Evolutionary conservation across 2,329 filamentous ascomycete genomes (phyloP).

Genomic region (Scortechinia acanthostroma): DNA sequence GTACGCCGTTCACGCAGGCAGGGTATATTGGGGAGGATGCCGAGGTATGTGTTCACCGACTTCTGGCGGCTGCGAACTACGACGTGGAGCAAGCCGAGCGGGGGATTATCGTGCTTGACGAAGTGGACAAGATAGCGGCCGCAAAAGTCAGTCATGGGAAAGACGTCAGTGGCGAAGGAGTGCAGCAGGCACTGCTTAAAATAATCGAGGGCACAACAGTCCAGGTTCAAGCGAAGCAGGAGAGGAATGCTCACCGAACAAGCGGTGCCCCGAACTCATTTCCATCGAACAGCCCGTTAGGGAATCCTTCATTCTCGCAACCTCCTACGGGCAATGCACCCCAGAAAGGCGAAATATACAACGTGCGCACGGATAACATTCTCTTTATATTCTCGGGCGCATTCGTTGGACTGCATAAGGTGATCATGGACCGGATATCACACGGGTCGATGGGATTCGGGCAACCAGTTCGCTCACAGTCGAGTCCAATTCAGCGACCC

Average conservation of each 20-base stretch:
- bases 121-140: slow-evolving; percentile 65
- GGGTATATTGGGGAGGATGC: slow-evolving; percentile 69
- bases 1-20: slow-evolving; percentile 39
- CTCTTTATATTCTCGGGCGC: slow-evolving; percentile 65
- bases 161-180: slow-evolving; percentile 63
- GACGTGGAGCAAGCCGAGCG: slow-evolving; percentile 27
- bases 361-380: slow-evolving; percentile 55
- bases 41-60: slow-evolving; percentile 57
- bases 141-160: slow-evolving; percentile 60
- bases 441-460: slow-evolving; percentile 64
- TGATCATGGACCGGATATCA: slow-evolving; percentile 57
- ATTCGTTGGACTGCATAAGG: slow-evolving; percentile 55
- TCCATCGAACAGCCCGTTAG: slow-evolving; percentile 7
- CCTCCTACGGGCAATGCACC: slow-evolving; percentile 5
- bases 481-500: background rate
- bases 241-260: slow-evolving; percentile 18
- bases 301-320: slow-evolving; percentile 3
- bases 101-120: slow-evolving; percentile 63
- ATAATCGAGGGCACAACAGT: slow-evolving; percentile 66
- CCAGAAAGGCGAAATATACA: background rate
- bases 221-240: slow-evolving; percentile 56
- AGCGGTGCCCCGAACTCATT: background rate
- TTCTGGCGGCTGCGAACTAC: slow-evolving; percentile 56
- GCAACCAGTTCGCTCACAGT: slow-evolving; percentile 41
- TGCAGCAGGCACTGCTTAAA: slow-evolving; percentile 63